A percentile compares a stretch with the other conserved stretches of the same genome.
Conservation (phyloP, 2,329 filamentous ascomycete genomes). For the Ophiosphaerella korrae region DNA sequence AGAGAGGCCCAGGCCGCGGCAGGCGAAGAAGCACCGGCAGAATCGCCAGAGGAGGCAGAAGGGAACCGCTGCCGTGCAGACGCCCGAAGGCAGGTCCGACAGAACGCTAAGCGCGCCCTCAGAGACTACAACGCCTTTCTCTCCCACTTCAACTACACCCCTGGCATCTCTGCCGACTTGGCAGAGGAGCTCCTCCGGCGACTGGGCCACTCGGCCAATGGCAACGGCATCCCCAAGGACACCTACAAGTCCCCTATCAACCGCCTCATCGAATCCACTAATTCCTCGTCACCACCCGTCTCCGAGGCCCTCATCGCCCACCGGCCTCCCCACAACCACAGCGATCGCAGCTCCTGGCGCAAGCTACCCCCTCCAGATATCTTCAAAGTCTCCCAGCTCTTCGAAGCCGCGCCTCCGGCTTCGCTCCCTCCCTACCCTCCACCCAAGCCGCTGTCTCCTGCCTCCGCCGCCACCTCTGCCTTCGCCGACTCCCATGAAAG, state of each 20-base stretch:
- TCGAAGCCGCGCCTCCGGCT: slow-evolving; percentile 68
- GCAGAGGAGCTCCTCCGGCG: slow-evolving; percentile 58
- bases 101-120: slow-evolving; percentile 75
- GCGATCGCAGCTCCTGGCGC: slow-evolving; percentile 49
- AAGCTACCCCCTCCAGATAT: slow-evolving; percentile 57
- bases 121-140: slow-evolving; percentile 76
- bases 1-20: slow-evolving; percentile 29
- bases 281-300: slow-evolving; percentile 22
- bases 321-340: slow-evolving; percentile 34
- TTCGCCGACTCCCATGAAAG: slow-evolving; percentile 62
- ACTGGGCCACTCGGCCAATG: slow-evolving; percentile 23
- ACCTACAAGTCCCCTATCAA: slow-evolving; percentile 19
- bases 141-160: slow-evolving; percentile 77
- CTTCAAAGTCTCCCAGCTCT: slow-evolving; percentile 68
- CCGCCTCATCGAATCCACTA: slow-evolving; percentile 34
- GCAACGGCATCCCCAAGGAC: slow-evolving; percentile 15
- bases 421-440: slow-evolving; percentile 70
- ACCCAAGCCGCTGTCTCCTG: slow-evolving; percentile 37
- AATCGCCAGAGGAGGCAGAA: slow-evolving; percentile 54
- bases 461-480: slow-evolving; percentile 42
- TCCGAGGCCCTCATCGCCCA: slow-evolving; percentile 54
- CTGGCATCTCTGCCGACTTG: slow-evolving; percentile 66
- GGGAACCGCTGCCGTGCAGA: slow-evolving; percentile 58
- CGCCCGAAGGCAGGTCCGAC: slow-evolving; percentile 71
- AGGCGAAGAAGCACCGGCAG: slow-evolving; percentile 37